Evolutionary conservation across 2,329 filamentous ascomycete species (phyloP).

Genomic region (Phyllosticta citriasiana): DNA sequence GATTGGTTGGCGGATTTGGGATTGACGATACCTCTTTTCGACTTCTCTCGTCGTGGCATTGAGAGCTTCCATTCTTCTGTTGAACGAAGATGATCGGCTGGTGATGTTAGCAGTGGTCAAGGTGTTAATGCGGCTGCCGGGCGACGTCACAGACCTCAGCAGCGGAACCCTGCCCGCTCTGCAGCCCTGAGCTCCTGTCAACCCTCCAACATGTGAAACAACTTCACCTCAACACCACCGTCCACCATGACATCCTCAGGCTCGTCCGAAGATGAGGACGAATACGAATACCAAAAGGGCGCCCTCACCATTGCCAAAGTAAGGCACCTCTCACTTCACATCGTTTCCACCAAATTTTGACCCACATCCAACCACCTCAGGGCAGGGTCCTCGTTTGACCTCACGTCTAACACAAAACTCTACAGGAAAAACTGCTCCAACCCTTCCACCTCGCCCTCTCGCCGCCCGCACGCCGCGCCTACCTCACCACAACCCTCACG

Average conservation of each 20-base stretch:
- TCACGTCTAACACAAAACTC: background rate
- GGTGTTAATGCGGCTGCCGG: background rate
- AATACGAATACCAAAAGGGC: slow-evolving; percentile 4
- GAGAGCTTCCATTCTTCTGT: background rate
- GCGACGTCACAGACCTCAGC: background rate
- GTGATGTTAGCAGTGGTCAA: too few species aligned
- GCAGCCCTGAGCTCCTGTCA: background rate
- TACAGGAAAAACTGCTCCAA: slow-evolving; percentile 42
- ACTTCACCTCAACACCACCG: background rate
- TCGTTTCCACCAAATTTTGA: background rate
- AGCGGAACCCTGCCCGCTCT: background rate
- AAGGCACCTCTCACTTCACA: background rate
- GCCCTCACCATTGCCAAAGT: slow-evolving; percentile 8
- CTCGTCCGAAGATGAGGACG: slow-evolving; percentile 4
- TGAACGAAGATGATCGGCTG: too few species aligned
- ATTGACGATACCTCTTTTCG: slow-evolving; percentile 3
- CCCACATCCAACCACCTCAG: background rate
- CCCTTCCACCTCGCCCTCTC: slow-evolving; percentile 49
- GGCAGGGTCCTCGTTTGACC: background rate
- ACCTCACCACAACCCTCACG: slow-evolving; percentile 50
- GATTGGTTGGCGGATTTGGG: background rate
- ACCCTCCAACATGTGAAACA: slow-evolving; percentile 4
- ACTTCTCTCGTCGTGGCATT: background rate
- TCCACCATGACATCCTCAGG: slow-evolving; percentile 1
- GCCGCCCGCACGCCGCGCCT: slow-evolving; percentile 52